These are phyloP conservation scores for Sugiyamaella americana DNA, from an alignment of 805 yeast species.

Conservation along the genomic window DNA sequence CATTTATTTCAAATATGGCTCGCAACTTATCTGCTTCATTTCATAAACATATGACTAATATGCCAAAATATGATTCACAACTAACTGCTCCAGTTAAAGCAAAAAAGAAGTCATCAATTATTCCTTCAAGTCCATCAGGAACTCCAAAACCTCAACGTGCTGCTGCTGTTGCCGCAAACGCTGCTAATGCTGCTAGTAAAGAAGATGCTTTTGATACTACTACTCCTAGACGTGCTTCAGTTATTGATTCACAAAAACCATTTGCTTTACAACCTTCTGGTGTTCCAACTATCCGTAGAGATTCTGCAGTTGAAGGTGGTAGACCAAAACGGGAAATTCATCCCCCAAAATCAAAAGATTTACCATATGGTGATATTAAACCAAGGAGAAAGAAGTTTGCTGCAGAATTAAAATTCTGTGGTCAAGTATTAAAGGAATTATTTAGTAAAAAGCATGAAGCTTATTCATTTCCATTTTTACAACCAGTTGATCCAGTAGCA, in stretches of 20 bases:
- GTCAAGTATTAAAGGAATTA: slow-evolving; percentile 74
- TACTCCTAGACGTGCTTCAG: slow-evolving; percentile 4
- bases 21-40: slow-evolving; percentile 84
- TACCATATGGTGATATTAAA: slow-evolving; percentile 75
- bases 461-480: slow-evolving; percentile 82
- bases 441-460: slow-evolving; percentile 70
- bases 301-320: slow-evolving; percentile 58
- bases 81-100: slow-evolving; percentile 17
- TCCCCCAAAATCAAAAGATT: slow-evolving; percentile 92
- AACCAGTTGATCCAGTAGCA: slow-evolving; percentile 94
- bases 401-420: slow-evolving; percentile 82
- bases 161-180: slow-evolving; percentile 24
- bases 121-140: slow-evolving; percentile 13
- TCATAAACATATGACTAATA: slow-evolving; percentile 84
- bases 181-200: slow-evolving; percentile 20
- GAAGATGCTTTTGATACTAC: slow-evolving; percentile 32
- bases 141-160: slow-evolving; percentile 27
- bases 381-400: slow-evolving; percentile 91
- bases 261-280: slow-evolving; percentile 39
- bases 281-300: slow-evolving; percentile 64
- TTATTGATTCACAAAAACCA: slow-evolving; percentile 18
- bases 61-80: slow-evolving; percentile 58
- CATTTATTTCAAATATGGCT: slow-evolving; percentile 88
- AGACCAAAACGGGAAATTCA: slow-evolving; percentile 94
- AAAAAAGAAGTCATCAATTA: slow-evolving; percentile 22